Evolutionary conservation across 2,329 filamentous ascomycete genomes (phyloP), one percentile per base, ranked within the genome.

Genomic region (Celoporthe dispersa): DNA sequence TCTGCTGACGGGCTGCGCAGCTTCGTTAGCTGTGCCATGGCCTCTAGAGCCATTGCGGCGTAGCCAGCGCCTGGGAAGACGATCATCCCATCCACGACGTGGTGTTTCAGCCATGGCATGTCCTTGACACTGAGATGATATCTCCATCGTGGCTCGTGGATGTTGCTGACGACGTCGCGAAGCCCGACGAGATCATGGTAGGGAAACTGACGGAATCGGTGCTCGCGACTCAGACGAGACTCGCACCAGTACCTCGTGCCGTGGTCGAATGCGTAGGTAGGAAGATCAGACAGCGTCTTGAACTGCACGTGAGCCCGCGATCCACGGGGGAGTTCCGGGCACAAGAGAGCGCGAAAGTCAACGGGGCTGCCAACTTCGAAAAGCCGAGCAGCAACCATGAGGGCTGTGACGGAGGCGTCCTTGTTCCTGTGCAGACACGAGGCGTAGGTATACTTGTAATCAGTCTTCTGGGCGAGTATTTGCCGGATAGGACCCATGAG

Each of bases 121-220:
- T 19, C 11, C 14, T 51, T 53, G 16, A 60, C 61, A 19, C 44
- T 61, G 2, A 69, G 28, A 35, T 41, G 57, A 41, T 66, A 61
- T 5, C 68, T 33, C 68, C 68, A 69, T 3, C 55, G 62, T 19
- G 39, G 62, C 72, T 66, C 55, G 4, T 41, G 11, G 0, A 37
- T 53, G 12, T 63, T 64, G 4, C 41, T 51, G 16, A 16, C 33
- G 5, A 57, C 39, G 31, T 59, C 33, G 7, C 41, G 39, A 8
- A 60, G 44, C 8, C 69, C 69, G 16, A 67, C 37, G 1, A 70
- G 55, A 83, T 78, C 25, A 78, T 61, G 61, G 80, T 76, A 9
- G 72, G 73, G 5, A 78, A 60, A 4, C 72, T 68, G 1, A 81
- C 71, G 59, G 19, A 67, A 14, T 78, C 70, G 57, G 19, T 68